Evolutionary conservation across 1,284 basidiomycete species (phyloP).

Genomic region (Cystobasidiaceae sp.): DNA sequence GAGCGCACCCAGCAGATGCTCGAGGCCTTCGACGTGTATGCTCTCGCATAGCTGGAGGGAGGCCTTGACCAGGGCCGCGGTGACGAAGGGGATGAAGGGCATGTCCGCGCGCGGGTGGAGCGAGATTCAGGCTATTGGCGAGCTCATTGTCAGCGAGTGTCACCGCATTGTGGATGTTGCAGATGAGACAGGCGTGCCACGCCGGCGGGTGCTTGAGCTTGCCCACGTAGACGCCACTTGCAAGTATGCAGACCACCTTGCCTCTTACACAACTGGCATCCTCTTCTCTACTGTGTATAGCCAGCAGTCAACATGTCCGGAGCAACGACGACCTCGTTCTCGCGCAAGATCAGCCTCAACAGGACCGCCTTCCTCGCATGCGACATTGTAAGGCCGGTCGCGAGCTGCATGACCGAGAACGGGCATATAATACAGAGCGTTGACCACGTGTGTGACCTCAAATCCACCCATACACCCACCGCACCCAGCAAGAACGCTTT

Average conservation of each 20-base stretch:
- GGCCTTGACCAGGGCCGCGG: conserved; percentile 22
- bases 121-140: neutral
- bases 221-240: too few species aligned
- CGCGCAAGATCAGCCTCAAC: conserved; percentile 33
- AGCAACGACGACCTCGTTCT: neutral
- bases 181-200: too few species aligned
- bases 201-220: too few species aligned
- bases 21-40: conserved; percentile 25
- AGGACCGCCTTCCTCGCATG: conserved; percentile 67
- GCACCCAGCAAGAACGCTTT: conserved; percentile 39
- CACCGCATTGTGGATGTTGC: too few species aligned
- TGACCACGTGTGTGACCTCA: neutral
- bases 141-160: neutral
- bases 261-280: too few species aligned
- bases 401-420: neutral
- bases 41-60: conserved; percentile 25
- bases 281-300: neutral
- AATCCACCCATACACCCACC: too few species aligned
- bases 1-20: conserved; percentile 15
- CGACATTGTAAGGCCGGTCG: conserved; percentile 51
- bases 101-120: neutral
- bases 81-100: conserved; percentile 25
- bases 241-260: too few species aligned
- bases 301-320: conserved; percentile 3
- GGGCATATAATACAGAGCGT: neutral